Base-by-base conservation (phyloP, 139 green algal species). In the Asterochloris sp. region DNA sequence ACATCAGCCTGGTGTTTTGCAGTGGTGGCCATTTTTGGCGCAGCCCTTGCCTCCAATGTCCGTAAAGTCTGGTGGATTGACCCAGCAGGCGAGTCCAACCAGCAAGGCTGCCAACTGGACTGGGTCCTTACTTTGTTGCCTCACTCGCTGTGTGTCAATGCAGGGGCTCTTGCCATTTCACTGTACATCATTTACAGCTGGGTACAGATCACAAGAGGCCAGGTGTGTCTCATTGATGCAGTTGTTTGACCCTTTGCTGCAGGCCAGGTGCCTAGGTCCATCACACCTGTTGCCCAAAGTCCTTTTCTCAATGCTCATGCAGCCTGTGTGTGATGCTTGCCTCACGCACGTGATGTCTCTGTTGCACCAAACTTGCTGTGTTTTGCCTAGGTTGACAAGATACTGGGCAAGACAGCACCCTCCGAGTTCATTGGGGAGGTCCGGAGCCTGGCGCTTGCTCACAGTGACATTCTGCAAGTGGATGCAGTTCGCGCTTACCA, bases 111-210 rank as follows among this genome's bases (percentile, higher is more conserved):
- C 38, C 66, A 71, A 8, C 1, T 6, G 19, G 21, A 24, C 17
- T 71, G 66, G 2, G 66, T 71, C 4, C 19, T 71, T 13, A 16
- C 64, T 71, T 10, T 6, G 19, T 24, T 71, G 66, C 66, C 66
- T 71, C 1, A 71, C 66, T 9, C 1, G 66, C 21, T 71, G 66
- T 24, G 80, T 92, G 0, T 91, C 95, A n/a, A 88, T 21, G 84
- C 67, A 11, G 91, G 91, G 0, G 93, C 88, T 10, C 87, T 95
- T 1, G 15, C 85, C 0, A 95, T 96, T 71, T 89, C 81, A 12
- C 13, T 91, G 23, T 93, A 92, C 86, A 95, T 97, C 74, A 87
- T 95, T n/a, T 88, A 76, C 47, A 88, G 86, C 29, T 97, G 93
- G 93, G 73, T 89, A 21, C 68, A 79, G 23, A 93, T 97, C 26